Evolutionary conservation across 2,329 filamentous ascomycete species (phyloP).

Genomic region (Neofusicoccum cordaticola): DNA sequence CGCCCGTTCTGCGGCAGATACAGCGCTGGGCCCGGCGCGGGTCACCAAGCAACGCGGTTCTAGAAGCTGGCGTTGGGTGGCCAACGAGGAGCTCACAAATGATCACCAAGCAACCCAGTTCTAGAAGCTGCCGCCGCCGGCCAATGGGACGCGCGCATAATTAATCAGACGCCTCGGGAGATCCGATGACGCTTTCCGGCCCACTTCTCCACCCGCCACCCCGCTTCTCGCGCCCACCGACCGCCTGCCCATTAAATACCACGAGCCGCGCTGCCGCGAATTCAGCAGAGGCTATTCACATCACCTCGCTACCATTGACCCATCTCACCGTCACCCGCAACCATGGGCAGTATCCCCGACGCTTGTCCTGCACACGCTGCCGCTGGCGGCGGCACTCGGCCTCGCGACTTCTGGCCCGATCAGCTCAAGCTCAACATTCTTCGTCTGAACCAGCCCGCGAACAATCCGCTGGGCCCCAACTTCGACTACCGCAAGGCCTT

Average conservation of each 20-base stretch:
- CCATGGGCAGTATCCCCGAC: neutral
- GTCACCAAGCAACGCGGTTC: too few species aligned
- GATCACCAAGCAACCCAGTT: constrained; percentile 3
- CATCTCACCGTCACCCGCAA: neutral
- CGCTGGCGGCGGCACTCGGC: constrained; percentile 63
- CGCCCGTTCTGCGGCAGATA: too few species aligned
- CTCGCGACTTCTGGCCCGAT: constrained; percentile 73
- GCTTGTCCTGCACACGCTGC: constrained; percentile 19
- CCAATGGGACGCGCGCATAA: neutral
- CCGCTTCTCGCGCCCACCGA: neutral
- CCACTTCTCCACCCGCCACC: neutral
- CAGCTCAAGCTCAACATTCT: constrained; percentile 67
- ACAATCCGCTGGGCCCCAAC: constrained; percentile 63
- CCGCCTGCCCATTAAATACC: neutral
- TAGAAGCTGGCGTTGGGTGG: too few species aligned
- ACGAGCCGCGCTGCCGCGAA: neutral
- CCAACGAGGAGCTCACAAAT: too few species aligned
- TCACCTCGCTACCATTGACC: neutral
- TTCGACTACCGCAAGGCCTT: constrained; percentile 74
- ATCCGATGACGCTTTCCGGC: neutral
- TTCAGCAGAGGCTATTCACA: neutral
- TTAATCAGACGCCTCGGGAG: constrained; percentile 1
- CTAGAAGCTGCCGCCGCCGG: neutral
- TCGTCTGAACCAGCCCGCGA: constrained; percentile 63
- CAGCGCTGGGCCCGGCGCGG: too few species aligned